Conservation (phyloP, 495 filamentous ascomycete genomes). For the Xylaria grammica region DNA sequence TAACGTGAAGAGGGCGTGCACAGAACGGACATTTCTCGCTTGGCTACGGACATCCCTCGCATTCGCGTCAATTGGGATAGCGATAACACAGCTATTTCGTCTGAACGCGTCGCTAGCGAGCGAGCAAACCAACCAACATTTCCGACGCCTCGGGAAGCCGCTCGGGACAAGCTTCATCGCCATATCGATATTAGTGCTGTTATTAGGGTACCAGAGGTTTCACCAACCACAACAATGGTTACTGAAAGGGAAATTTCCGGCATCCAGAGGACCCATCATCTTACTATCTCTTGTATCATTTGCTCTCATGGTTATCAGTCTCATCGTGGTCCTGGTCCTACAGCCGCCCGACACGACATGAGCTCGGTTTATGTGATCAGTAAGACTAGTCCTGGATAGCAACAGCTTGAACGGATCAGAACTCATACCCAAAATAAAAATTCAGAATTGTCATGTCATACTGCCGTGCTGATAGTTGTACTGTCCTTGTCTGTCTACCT, state of each 20-base stretch:
- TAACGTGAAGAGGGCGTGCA: conserved; percentile 21
- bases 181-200: conserved; percentile 83
- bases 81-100: conserved; percentile 94
- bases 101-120: conserved; percentile 72
- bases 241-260: conserved; percentile 90
- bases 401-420: neutral
- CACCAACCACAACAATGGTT: conserved; percentile 81
- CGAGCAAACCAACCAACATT: conserved; percentile 34
- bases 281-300: conserved; percentile 72
- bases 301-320: conserved; percentile 70
- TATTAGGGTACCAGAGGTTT: conserved; percentile 74
- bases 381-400: neutral
- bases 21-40: conserved; percentile 95
- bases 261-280: conserved; percentile 84
- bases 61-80: conserved; percentile 95
- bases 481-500: too few species aligned
- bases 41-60: conserved; percentile 96
- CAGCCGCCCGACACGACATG: conserved; percentile 53
- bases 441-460: too few species aligned
- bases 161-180: conserved; percentile 91
- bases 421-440: too few species aligned
- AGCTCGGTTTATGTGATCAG: neutral
- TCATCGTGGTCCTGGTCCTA: conserved; percentile 74
- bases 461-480: too few species aligned
- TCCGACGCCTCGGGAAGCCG: conserved; percentile 82